Base-by-base conservation (phyloP, 129 eudicot genomes). In the Flaveria bidentis region DNA sequence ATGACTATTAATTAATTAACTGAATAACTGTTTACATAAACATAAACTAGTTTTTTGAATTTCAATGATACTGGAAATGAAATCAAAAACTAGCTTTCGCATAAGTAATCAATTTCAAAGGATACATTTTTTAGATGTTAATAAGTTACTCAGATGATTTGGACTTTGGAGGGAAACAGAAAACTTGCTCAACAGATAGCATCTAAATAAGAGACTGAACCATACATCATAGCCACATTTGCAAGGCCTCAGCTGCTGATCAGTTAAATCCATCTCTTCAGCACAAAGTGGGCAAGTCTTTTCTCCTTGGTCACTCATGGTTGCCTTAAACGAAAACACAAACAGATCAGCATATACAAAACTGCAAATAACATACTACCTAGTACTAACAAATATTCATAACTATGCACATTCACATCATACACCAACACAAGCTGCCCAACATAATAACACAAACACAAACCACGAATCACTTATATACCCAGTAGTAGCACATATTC, bases 271-370 rank as follows among this genome's bases (percentile, higher is more conserved):
- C 99, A 95, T 95, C 89, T 91, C 97, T 80, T 91, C 99, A 39
- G 99, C 97, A 67, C 99, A 95, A 70, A 95, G 97, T 70, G 98
- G 98, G 80, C 98, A 95, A 71, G 94, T 91, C 90, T 89, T 95
- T 74, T 91, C 99, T 71, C 97, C 97, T 81, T 91, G 86, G 51
- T 89, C 99, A 51, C 91, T 90, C 98, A 93, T 93, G 89, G 79
- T 93, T 84, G 84, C 88, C 94, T 91, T 16, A 7, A 78, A 16
- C 26, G 42, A 18, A 80, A 80, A 45, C 64, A 76, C 69, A 45
- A 44, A 73, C 53, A 65, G n/a, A 41, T 69, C 52, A 65, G 52
- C 22, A 75, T 28, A 71, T 15, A 65, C 18, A 23, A 72, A 49
- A 69, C 11, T 47, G 36, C 33, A 67, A 61, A 36, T 17, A 33